Conservation (phyloP, 192 early-diverging fungal genomes). For the Backusella macrospora region DNA sequence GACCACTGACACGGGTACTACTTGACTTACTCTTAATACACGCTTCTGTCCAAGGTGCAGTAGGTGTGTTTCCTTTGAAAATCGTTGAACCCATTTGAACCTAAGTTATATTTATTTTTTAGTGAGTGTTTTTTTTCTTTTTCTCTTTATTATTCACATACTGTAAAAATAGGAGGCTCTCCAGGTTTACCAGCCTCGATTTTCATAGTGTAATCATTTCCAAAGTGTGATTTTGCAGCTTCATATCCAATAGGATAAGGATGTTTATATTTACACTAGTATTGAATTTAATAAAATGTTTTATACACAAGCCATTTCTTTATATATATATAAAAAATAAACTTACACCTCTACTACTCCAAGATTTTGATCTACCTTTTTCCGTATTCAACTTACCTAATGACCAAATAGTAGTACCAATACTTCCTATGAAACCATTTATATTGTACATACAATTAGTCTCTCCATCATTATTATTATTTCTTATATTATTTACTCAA, state of each 20-base stretch:
- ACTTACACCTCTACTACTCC: slow-evolving; percentile 55
- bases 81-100: slow-evolving; percentile 46
- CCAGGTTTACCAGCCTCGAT: slow-evolving; percentile 42
- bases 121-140: not conserved
- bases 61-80: slow-evolving; percentile 49
- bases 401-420: slow-evolving; percentile 57
- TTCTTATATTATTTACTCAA: slow-evolving; percentile 34
- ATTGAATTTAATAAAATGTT: not conserved
- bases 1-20: slow-evolving; percentile 57
- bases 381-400: slow-evolving; percentile 46
- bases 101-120: not conserved
- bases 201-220: slow-evolving; percentile 52
- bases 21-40: slow-evolving; percentile 51
- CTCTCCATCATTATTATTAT: not conserved
- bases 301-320: not conserved
- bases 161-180: slow-evolving; percentile 50
- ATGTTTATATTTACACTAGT: slow-evolving; percentile 50
- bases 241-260: slow-evolving; percentile 57
- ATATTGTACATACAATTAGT: not conserved
- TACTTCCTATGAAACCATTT: slow-evolving; percentile 37
- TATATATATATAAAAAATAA: not conserved
- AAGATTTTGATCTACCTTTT: slow-evolving; percentile 44
- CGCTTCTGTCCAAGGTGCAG: slow-evolving; percentile 57
- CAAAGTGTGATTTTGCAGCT: slow-evolving; percentile 53
- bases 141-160: not conserved